phyloP scores from a whole-genome alignment of 2,329 filamentous ascomycete species.

The Zymoseptoria pseudotritici region DNA sequence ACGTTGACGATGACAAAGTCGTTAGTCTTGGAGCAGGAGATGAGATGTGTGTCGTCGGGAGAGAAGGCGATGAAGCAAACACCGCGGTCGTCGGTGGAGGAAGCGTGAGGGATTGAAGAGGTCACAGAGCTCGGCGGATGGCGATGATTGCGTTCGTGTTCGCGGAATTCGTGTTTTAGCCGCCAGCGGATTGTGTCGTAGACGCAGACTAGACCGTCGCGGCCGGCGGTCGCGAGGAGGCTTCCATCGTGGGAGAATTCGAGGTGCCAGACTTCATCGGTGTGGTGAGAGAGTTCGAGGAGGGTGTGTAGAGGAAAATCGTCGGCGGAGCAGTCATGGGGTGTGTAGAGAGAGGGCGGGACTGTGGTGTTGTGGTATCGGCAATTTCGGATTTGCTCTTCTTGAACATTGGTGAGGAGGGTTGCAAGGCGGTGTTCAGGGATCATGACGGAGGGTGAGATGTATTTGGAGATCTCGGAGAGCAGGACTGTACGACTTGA shows the following conservation, averaged over 20 bases:
- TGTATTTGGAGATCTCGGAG: constrained; percentile 76
- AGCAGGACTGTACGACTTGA: constrained; percentile 67
- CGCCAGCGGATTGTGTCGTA: constrained; percentile 70
- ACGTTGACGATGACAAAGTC: constrained; percentile 29
- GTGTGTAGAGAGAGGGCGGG: constrained; percentile 78
- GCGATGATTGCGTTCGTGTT: constrained; percentile 22
- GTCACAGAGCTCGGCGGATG: constrained; percentile 2
- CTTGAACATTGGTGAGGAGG: constrained; percentile 75
- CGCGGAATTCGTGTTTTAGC: constrained; percentile 44
- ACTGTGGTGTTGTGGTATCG: constrained; percentile 77
- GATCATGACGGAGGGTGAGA: constrained; percentile 95
- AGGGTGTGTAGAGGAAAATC: constrained; percentile 70
- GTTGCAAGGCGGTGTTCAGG: constrained; percentile 81
- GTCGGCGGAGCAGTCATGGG: constrained; percentile 73
- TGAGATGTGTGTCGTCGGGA: constrained; percentile 77
- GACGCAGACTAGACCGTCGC: constrained; percentile 66
- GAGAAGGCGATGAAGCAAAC: constrained; percentile 85
- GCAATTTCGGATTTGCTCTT: constrained; percentile 73
- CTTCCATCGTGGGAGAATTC: constrained; percentile 83
- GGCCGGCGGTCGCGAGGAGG: constrained; percentile 74
- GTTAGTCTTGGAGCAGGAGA: constrained; percentile 59
- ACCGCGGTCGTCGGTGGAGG: constrained; percentile 35
- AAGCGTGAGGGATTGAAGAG: constrained; percentile 7
- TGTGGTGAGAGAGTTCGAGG: constrained; percentile 63
- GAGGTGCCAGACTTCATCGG: constrained; percentile 84